Evolutionary conservation across 345 rosid species (phyloP).

Genomic region (Jatropha curcas): DNA sequence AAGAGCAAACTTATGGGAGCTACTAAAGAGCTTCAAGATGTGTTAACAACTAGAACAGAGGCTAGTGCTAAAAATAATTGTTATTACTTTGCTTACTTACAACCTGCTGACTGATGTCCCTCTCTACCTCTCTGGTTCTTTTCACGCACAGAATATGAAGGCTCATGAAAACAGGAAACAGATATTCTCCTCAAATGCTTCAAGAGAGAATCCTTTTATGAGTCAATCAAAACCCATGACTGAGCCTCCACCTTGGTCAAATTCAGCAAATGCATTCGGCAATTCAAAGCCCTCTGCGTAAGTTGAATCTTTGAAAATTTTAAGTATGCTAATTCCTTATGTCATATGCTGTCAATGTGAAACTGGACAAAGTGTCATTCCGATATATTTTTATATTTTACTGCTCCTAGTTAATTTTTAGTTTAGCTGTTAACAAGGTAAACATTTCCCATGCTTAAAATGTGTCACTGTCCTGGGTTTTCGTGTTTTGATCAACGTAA

Average conservation of each 20-base stretch:
- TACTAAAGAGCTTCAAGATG: conserved; percentile 77
- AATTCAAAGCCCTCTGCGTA: conserved; percentile 50
- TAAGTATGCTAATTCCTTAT: background rate
- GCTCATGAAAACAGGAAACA: conserved; percentile 89
- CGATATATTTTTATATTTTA: background rate
- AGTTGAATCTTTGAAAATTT: conserved; percentile 31
- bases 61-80: conserved; percentile 28
- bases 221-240: conserved; percentile 46
- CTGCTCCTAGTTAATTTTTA: background rate
- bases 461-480: background rate
- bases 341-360: background rate
- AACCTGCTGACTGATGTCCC: background rate
- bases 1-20: conserved; percentile 82
- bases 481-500: background rate
- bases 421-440: background rate
- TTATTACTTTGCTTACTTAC: conserved; percentile 8
- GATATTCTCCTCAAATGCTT: conserved; percentile 68
- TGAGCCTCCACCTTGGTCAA: conserved; percentile 94
- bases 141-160: conserved; percentile 66
- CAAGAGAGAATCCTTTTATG: conserved; percentile 52
- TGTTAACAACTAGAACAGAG: conserved; percentile 85
- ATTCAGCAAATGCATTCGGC: conserved; percentile 44
- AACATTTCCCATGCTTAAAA: background rate
- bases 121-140: background rate
- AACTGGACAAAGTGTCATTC: background rate